These are phyloP conservation scores for Tetrapisispora fleetii DNA, from an alignment of 805 yeast species.

Conservation along the genomic window DNA sequence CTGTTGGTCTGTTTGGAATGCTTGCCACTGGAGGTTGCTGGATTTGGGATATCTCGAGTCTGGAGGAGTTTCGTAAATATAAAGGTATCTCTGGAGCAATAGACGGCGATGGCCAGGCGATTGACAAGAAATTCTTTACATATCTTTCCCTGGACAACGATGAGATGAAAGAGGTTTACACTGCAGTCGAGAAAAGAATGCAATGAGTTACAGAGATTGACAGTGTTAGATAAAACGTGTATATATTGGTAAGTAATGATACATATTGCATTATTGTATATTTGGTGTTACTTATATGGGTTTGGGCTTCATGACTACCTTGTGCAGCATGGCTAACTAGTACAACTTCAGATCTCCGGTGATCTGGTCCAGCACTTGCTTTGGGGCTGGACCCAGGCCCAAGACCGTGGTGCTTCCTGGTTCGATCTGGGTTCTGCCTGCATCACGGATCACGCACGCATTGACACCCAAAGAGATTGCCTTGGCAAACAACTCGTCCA, in stretches of 20 bases:
- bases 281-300: background rate
- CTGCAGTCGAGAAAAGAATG: background rate
- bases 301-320: too few relatives aligned
- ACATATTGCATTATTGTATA: background rate
- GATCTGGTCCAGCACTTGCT: conserved; percentile 62
- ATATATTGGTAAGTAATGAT: background rate
- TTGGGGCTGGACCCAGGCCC: conserved; percentile 98
- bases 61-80: conserved; percentile 46
- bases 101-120: background rate
- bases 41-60: conserved; percentile 61
- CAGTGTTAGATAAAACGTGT: background rate
- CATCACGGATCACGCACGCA: conserved; percentile 80
- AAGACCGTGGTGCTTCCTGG: conserved; percentile 92
- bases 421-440: conserved; percentile 94
- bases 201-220: background rate
- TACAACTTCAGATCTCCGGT: conserved; percentile 73
- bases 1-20: conserved; percentile 66
- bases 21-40: conserved; percentile 66
- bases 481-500: conserved; percentile 68
- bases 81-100: background rate
- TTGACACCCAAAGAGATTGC: conserved; percentile 75
- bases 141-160: background rate
- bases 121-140: background rate
- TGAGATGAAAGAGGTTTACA: background rate
- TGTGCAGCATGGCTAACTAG: conserved; percentile 25